A percentile compares a stretch with the other conserved stretches of the same genome.
Evolutionary conservation across 148 eudicot genomes (phyloP).

Genomic region (Arbutus unedo): DNA sequence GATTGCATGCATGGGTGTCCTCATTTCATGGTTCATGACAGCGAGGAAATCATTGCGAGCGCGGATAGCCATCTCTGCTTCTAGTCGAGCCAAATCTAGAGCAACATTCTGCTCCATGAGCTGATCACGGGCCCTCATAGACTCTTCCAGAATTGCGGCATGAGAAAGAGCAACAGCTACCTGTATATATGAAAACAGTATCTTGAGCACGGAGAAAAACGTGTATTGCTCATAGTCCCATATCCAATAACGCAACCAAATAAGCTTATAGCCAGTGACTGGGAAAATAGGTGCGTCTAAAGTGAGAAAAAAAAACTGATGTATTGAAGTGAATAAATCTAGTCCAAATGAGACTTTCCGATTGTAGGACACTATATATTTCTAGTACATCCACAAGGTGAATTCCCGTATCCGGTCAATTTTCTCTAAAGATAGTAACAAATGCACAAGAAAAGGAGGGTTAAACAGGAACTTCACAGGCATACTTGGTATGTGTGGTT

Average conservation of each 20-base stretch:
- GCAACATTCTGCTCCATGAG: constrained; percentile 78
- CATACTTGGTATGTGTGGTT: not conserved
- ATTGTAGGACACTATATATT: not conserved
- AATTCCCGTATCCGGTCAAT: constrained; percentile 8
- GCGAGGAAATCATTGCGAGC: constrained; percentile 82
- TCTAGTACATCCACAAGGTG: not conserved
- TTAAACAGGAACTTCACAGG: not conserved
- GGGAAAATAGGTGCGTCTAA: not conserved
- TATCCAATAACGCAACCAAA: not conserved
- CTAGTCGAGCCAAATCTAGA: constrained; percentile 63
- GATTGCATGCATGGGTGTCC: constrained; percentile 92
- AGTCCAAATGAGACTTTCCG: not conserved
- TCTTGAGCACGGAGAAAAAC: not conserved
- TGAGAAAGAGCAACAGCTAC: constrained; percentile 94
- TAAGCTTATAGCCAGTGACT: not conserved
- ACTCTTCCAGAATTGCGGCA: constrained; percentile 84
- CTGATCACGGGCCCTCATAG: constrained; percentile 73
- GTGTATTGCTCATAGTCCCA: not conserved
- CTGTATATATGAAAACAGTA: constrained; percentile 28
- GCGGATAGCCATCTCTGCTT: constrained; percentile 77
- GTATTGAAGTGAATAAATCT: not conserved
- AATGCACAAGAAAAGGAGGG: not conserved
- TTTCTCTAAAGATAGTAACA: not conserved
- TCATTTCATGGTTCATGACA: constrained; percentile 94
- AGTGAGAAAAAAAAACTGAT: not conserved